Conservation (phyloP, 108 stramenopile species). For the Aurantiochytrium sp. region DNA sequence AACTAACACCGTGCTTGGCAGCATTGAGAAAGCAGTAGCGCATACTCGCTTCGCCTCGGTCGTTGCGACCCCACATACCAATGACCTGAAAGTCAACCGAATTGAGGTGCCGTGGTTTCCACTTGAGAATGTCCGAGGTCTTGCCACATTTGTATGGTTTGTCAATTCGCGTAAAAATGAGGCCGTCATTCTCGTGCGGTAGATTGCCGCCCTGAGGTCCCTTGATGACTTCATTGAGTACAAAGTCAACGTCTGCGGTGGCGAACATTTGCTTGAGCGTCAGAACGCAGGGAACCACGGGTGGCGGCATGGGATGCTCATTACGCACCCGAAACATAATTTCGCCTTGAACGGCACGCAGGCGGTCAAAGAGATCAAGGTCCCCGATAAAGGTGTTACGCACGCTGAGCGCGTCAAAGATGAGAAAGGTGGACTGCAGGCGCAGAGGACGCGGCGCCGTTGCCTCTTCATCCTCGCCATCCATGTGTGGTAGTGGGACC, state of each 20-base stretch:
- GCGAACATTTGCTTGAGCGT: slow-evolving; percentile 4
- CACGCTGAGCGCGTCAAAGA: neutral
- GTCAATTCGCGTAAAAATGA: neutral
- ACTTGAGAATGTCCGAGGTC: neutral
- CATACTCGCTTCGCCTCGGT: neutral
- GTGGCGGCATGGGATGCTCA: neutral
- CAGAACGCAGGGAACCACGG: neutral
- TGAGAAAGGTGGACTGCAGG: neutral
- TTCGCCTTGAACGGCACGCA: neutral
- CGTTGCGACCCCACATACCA: neutral
- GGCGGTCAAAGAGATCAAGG: neutral
- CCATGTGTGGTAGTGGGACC: neutral
- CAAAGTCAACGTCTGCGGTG: neutral
- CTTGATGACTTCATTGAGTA: neutral
- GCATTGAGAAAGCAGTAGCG: neutral
- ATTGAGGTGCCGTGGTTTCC: neutral
- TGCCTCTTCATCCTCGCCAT: neutral
- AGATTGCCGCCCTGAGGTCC: neutral
- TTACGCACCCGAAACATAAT: neutral
- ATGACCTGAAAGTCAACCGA: neutral
- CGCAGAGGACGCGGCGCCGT: neutral
- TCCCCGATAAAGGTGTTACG: neutral
- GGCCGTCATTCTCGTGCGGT: slow-evolving; percentile 1
- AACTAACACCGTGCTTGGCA: neutral
- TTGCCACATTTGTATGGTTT: neutral